Conservation (phyloP, 176 grass and related monocot genomes). For the Zoysia pacifica region DNA sequence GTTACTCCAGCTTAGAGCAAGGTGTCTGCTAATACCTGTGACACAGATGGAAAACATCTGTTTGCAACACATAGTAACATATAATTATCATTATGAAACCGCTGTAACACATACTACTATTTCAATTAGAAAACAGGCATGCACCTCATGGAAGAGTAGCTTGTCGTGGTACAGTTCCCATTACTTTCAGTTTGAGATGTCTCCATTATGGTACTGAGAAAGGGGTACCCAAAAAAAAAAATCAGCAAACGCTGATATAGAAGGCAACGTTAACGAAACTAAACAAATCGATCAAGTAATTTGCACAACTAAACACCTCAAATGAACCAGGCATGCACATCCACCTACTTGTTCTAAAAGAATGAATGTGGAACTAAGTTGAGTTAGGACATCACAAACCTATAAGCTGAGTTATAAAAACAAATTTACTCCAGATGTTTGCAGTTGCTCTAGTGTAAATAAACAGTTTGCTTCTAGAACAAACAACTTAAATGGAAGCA, state of each 20-base stretch:
- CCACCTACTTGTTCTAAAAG: not conserved
- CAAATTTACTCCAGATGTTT: not conserved
- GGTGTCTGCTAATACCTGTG: slow-evolving; percentile 16
- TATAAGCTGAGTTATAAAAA: not conserved
- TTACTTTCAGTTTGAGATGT: slow-evolving; percentile 58
- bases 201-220: slow-evolving; percentile 59
- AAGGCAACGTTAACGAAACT: not conserved
- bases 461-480: not conserved
- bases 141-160: slow-evolving; percentile 35
- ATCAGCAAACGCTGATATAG: not conserved
- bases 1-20: slow-evolving; percentile 9
- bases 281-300: not conserved
- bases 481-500: not conserved
- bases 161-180: not conserved
- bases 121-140: not conserved
- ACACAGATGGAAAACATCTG: slow-evolving; percentile 11
- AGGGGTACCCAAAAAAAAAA: not conserved
- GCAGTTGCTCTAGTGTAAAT: not conserved
- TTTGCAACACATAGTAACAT: not conserved
- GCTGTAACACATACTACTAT: too few relatives aligned
- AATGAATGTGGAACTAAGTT: not conserved
- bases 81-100: too few relatives aligned
- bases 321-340: not conserved
- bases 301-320: not conserved
- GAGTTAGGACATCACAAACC: not conserved